Conservation (phyloP, 1,284 basidiomycete genomes). For the Coniferiporia weirii region DNA sequence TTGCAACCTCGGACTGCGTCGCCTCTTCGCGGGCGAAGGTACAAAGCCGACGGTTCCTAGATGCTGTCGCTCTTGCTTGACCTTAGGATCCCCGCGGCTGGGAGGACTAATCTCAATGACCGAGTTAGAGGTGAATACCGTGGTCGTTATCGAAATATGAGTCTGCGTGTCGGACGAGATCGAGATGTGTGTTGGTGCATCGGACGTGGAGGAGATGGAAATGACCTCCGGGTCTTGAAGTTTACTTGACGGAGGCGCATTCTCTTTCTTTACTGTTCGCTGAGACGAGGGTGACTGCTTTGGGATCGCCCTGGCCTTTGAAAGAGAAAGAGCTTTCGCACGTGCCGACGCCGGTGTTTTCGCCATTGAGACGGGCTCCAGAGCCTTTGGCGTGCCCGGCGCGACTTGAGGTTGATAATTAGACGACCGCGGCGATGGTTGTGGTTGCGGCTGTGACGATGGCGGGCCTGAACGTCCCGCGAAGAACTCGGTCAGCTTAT, state of each 20-base stretch:
- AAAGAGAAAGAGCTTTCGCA: neutral
- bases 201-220: slow-evolving; percentile 13
- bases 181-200: slow-evolving; percentile 9
- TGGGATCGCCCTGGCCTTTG: neutral
- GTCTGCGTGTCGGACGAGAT: neutral
- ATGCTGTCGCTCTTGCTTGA: slow-evolving; percentile 5
- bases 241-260: slow-evolving; percentile 9
- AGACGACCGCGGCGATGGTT: neutral
- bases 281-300: neutral
- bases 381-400: neutral
- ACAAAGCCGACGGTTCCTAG: neutral
- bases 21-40: neutral
- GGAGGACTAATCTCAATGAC: neutral
- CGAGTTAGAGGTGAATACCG: neutral
- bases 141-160: slow-evolving; percentile 1
- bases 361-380: neutral
- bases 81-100: neutral
- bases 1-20: neutral
- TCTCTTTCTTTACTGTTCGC: slow-evolving; percentile 14
- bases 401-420: neutral
- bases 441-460: slow-evolving; percentile 2
- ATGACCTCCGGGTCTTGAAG: slow-evolving; percentile 7
- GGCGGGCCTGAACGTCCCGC: neutral
- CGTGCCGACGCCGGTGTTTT: neutral
- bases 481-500: slow-evolving; percentile 14